phyloP scores from a whole-genome alignment of 139 green algal genomes.

The Closterium sp. region DNA sequence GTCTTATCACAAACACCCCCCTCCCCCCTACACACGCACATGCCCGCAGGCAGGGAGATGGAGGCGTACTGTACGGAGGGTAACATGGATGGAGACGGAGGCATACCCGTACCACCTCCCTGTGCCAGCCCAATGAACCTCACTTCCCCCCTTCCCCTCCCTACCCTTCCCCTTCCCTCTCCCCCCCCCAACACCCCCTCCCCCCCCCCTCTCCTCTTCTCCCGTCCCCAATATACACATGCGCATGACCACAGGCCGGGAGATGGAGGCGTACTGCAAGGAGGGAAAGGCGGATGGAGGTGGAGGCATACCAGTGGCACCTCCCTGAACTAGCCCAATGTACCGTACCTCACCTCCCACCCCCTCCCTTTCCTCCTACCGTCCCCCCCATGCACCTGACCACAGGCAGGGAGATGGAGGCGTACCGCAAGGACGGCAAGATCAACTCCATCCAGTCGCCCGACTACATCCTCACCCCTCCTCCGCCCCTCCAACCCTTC shows the following conservation, averaged over 20 bases:
- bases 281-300: too few relatives aligned
- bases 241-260: not conserved
- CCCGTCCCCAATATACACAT: too few relatives aligned
- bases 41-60: not conserved
- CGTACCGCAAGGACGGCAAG: not conserved
- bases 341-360: not conserved
- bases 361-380: not conserved
- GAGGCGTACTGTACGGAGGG: not conserved
- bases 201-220: too few relatives aligned
- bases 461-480: not conserved
- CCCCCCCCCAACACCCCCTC: too few relatives aligned
- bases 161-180: too few relatives aligned
- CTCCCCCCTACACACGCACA: too few relatives aligned
- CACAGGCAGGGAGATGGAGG: not conserved
- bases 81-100: too few relatives aligned
- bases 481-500: not conserved
- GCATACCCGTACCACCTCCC: too few relatives aligned
- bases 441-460: not conserved
- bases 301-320: too few relatives aligned
- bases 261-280: not conserved
- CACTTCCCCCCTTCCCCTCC: too few relatives aligned
- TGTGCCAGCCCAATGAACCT: too few relatives aligned
- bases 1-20: too few relatives aligned
- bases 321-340: not conserved
- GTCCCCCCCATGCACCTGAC: not conserved